Percentiles rank a stretch among this genome's conserved stretches.
These are phyloP conservation scores for Rhododendron simsii DNA, from an alignment of 148 eudicot species.

Conservation along the genomic window DNA sequence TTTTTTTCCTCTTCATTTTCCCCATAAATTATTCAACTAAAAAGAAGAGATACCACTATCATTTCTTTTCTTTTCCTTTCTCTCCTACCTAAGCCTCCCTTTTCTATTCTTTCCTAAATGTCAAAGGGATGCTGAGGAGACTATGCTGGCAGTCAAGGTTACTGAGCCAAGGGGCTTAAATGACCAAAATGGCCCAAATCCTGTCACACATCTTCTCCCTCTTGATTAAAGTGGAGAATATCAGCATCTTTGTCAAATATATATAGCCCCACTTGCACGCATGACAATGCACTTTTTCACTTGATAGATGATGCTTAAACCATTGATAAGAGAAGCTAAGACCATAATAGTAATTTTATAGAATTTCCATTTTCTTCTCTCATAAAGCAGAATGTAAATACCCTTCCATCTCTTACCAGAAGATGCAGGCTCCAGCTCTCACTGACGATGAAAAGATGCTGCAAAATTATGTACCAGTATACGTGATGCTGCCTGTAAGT, in stretches of 20 bases:
- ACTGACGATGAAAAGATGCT: slow-evolving; percentile 31
- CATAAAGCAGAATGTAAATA: neutral
- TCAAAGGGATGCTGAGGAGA: neutral
- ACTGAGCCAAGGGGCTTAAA: neutral
- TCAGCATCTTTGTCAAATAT: neutral
- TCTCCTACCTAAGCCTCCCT: neutral
- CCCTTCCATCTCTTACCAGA: slow-evolving; percentile 1
- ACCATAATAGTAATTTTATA: neutral
- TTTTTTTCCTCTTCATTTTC: neutral
- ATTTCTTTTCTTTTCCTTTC: neutral
- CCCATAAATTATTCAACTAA: neutral
- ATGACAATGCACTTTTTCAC: neutral
- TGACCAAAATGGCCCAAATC: neutral
- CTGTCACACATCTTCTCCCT: neutral
- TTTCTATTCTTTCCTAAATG: neutral
- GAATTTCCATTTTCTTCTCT: neutral
- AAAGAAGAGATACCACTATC: neutral
- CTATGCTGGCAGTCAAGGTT: neutral
- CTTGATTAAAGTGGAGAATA: neutral
- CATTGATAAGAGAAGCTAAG: neutral
- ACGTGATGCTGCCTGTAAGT: slow-evolving; percentile 80
- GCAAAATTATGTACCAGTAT: slow-evolving; percentile 76
- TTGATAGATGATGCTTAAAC: neutral
- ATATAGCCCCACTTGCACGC: slow-evolving; percentile 2
- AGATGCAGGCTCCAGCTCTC: slow-evolving; percentile 36